Evolutionary conservation across 495 filamentous ascomycete species (phyloP).

Genomic region (Podospora appendiculata): DNA sequence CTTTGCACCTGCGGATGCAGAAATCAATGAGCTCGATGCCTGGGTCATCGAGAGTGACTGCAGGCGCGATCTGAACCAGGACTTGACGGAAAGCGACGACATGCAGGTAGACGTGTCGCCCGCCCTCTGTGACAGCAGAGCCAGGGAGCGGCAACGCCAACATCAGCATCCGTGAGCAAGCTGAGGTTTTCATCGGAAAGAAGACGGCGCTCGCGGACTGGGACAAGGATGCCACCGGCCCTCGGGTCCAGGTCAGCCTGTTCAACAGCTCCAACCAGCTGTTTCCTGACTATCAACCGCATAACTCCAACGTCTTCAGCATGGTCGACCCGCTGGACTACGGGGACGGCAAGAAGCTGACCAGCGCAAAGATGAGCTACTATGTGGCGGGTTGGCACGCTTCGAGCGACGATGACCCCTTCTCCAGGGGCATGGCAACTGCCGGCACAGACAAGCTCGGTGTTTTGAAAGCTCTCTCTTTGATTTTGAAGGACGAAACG

Average conservation of each 20-base stretch:
- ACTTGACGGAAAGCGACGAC: conserved; percentile 27
- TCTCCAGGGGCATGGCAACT: background rate
- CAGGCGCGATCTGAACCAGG: conserved; percentile 17
- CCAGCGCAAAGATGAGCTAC: conserved; percentile 32
- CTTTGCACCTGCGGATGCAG: conserved; percentile 4
- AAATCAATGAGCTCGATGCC: conserved; percentile 17
- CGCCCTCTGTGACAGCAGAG: conserved; percentile 17
- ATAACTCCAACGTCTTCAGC: conserved; percentile 44
- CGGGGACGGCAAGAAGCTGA: conserved; percentile 12
- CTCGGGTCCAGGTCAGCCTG: conserved; percentile 20
- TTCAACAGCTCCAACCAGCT: conserved; percentile 36
- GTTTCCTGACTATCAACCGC: conserved; percentile 43
- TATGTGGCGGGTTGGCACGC: conserved; percentile 47
- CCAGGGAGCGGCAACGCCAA: background rate
- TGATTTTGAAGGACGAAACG: background rate
- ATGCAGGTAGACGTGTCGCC: conserved; percentile 40
- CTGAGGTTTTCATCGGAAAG: conserved; percentile 45
- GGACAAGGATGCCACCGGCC: conserved; percentile 8
- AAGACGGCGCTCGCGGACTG: conserved; percentile 15
- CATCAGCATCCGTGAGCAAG: conserved; percentile 5
- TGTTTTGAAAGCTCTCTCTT: background rate
- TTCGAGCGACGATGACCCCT: conserved; percentile 14
- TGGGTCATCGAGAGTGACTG: conserved; percentile 47
- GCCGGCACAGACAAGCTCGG: background rate
- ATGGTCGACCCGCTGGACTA: conserved; percentile 41